Percentiles rank a stretch among this genome's conserved stretches.
phyloP scores from a whole-genome alignment of 306 rosid species.

The Medicago arabica region DNA sequence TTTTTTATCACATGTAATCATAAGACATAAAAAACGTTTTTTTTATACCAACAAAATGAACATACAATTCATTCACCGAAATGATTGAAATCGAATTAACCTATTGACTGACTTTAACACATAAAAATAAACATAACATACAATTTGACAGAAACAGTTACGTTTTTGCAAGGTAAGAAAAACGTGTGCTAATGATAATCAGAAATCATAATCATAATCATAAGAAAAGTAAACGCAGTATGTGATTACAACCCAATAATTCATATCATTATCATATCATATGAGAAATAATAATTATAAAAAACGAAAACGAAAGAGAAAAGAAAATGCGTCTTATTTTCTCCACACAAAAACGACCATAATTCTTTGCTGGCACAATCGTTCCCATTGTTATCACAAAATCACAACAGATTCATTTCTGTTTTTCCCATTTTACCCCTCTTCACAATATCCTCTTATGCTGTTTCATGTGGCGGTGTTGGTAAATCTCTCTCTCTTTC shows the following conservation, averaged over 20 bases:
- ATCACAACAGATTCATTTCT: conserved; percentile 5
- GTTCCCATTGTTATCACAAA: conserved; percentile 20
- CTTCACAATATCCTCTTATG: neutral
- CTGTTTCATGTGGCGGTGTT: neutral
- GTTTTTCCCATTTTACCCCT: conserved; percentile 2
- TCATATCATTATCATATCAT: neutral
- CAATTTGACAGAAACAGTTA: neutral
- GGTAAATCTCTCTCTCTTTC: neutral
- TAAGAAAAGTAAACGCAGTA: too few species aligned
- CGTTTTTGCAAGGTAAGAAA: neutral
- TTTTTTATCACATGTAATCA: too few species aligned
- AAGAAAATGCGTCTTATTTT: neutral
- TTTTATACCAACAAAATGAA: too few species aligned
- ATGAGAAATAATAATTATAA: neutral
- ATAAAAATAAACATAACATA: too few species aligned
- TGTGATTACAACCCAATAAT: neutral
- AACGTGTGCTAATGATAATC: neutral
- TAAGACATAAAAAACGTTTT: too few species aligned
- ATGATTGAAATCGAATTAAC: too few species aligned
- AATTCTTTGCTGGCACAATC: conserved; percentile 14
- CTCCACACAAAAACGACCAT: conserved; percentile 17
- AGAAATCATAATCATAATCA: too few species aligned
- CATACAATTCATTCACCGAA: too few species aligned
- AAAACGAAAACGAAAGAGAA: neutral
- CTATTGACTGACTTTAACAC: neutral